phyloP scores from a whole-genome alignment of 495 filamentous ascomycete species.

The Aspergillus carlsbadensis region DNA sequence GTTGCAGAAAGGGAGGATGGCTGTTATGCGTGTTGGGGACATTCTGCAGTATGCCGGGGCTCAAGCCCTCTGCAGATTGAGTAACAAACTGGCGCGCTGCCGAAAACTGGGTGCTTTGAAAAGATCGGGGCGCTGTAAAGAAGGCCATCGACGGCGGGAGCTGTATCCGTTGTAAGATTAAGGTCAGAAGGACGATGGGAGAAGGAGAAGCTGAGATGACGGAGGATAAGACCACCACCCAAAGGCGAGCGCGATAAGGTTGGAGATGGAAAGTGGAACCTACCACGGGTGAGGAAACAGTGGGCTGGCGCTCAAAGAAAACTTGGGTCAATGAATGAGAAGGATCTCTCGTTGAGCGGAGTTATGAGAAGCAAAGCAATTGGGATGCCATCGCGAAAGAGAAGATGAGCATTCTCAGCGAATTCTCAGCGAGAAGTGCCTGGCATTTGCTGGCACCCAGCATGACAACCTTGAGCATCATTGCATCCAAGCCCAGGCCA shows the following conservation, averaged over 20 bases:
- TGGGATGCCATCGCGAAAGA: background rate
- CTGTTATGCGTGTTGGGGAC: slow-evolving; percentile 37
- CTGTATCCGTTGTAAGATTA: background rate
- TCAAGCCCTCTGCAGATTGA: slow-evolving; percentile 34
- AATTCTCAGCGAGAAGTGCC: no score
- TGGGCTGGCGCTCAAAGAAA: background rate
- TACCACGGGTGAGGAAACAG: background rate
- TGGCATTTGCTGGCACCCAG: background rate
- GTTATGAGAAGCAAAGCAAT: background rate
- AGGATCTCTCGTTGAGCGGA: background rate
- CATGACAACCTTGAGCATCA: background rate
- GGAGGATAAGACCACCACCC: background rate
- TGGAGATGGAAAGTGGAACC: slow-evolving; percentile 15
- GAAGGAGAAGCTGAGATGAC: background rate
- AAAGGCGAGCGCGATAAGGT: slow-evolving; percentile 1
- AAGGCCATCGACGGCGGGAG: slow-evolving; percentile 39
- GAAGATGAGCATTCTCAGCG: background rate
- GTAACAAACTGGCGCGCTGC: slow-evolving; percentile 26
- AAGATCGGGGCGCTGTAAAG: slow-evolving; percentile 63
- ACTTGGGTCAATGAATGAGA: background rate
- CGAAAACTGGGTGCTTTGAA: slow-evolving; percentile 52
- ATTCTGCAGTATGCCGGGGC: slow-evolving; percentile 29
- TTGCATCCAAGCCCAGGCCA: background rate
- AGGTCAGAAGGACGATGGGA: slow-evolving; percentile 1
- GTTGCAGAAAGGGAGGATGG: slow-evolving; percentile 68